Conservation (phyloP, 768 basidiomycete genomes). For the Hericium erinaceus region DNA sequence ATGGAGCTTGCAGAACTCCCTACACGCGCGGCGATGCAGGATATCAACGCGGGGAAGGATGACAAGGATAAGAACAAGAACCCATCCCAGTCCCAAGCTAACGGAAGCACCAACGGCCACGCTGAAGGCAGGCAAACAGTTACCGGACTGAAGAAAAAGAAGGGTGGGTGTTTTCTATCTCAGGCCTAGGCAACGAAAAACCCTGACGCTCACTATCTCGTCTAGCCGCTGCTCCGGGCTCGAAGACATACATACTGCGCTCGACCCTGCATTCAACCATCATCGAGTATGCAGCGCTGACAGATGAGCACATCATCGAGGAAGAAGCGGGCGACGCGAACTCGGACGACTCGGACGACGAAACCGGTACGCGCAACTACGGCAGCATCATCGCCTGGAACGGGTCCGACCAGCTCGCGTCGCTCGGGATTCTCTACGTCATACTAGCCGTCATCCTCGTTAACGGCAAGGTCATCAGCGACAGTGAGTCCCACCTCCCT, state of each 20-base stretch:
- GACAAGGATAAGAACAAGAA: conserved; percentile 34
- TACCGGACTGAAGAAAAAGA: conserved; percentile 52
- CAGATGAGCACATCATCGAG: conserved; percentile 30
- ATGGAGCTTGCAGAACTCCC: conserved; percentile 81
- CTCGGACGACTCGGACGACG: conserved; percentile 43
- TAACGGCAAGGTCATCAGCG: conserved; percentile 61
- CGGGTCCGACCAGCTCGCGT: conserved; percentile 52
- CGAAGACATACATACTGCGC: conserved; percentile 79
- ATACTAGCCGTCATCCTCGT: conserved; percentile 81
- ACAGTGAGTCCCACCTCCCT: conserved; percentile 43
- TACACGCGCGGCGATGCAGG: conserved; percentile 45
- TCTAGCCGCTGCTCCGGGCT: conserved; percentile 46
- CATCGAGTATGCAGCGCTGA: conserved; percentile 49
- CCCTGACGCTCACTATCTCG: conserved; percentile 2
- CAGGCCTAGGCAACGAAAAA: background rate
- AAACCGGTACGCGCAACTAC: conserved; percentile 34
- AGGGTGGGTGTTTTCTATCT: conserved; percentile 32
- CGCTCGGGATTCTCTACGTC: conserved; percentile 69
- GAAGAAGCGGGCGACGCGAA: conserved; percentile 43
- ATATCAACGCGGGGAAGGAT: conserved; percentile 27
- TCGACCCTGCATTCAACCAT: conserved; percentile 56
- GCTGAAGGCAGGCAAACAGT: conserved; percentile 8
- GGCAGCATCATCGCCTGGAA: conserved; percentile 75
- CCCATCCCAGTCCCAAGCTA: conserved; percentile 10
- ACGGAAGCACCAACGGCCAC: conserved; percentile 10